Conservation (phyloP, 805 yeast genomes). For the Lipomyces oligophaga region DNA sequence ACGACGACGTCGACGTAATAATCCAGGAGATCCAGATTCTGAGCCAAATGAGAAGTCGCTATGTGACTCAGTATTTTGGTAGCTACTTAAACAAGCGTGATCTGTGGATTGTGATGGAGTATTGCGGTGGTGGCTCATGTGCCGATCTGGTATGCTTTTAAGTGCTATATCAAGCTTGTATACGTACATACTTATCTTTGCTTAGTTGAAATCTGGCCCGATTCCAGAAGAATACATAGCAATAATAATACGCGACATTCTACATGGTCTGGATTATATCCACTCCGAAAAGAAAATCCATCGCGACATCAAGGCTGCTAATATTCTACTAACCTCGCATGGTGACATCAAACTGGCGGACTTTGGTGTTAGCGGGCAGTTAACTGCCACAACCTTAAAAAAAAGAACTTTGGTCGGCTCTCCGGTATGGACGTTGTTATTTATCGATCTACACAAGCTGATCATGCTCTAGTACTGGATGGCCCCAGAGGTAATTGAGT, state of each 20-base stretch:
- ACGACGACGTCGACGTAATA: constrained; percentile 67
- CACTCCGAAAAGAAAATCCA: constrained; percentile 77
- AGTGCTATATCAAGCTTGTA: neutral
- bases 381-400: constrained; percentile 50
- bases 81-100: constrained; percentile 61
- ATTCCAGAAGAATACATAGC: constrained; percentile 60
- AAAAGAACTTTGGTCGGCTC: constrained; percentile 88
- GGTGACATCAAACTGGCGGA: constrained; percentile 83
- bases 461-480: constrained; percentile 60
- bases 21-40: constrained; percentile 77
- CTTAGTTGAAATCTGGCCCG: constrained; percentile 48
- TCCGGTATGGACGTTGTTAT: constrained; percentile 42
- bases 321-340: constrained; percentile 63
- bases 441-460: no score
- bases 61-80: constrained; percentile 62
- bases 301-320: constrained; percentile 88
- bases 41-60: constrained; percentile 59
- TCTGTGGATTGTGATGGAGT: constrained; percentile 92
- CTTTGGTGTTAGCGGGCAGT: constrained; percentile 88
- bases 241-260: constrained; percentile 57
- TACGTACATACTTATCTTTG: neutral
- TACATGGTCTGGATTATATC: constrained; percentile 69
- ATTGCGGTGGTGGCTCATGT: constrained; percentile 93
- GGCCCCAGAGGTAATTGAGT: constrained; percentile 92
- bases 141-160: constrained; percentile 49